These are phyloP conservation scores for Salvia sclarea DNA, from an alignment of 305 asterid species.

Conservation along the genomic window DNA sequence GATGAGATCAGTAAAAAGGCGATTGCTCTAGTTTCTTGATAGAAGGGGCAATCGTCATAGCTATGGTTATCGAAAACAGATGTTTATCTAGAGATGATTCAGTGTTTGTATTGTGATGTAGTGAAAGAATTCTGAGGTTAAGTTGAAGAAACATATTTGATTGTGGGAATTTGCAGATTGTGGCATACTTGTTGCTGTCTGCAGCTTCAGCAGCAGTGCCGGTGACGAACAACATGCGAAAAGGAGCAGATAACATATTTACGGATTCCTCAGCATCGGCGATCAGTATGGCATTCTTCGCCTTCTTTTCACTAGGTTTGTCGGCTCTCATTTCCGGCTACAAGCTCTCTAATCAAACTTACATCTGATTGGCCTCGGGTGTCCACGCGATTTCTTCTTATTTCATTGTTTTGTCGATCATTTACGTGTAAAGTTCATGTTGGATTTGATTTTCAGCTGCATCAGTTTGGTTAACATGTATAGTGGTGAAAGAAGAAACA, in stretches of 20 bases:
- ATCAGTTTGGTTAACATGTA: not conserved
- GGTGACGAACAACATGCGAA: slow-evolving; percentile 66
- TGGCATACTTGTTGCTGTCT: slow-evolving; percentile 74
- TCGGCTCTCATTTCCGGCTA: slow-evolving; percentile 76
- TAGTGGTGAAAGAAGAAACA: slow-evolving; percentile 4
- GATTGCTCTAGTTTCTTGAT: not conserved
- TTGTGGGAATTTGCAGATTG: slow-evolving; percentile 30
- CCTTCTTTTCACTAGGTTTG: slow-evolving; percentile 65
- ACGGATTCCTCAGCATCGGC: slow-evolving; percentile 83
- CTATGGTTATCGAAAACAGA: no score
- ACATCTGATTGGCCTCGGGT: slow-evolving; percentile 42
- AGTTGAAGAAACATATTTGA: not conserved
- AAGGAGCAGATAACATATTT: slow-evolving; percentile 70
- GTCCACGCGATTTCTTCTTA: not conserved
- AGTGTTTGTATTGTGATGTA: not conserved
- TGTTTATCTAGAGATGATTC: no score
- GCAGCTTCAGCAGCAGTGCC: slow-evolving; percentile 87
- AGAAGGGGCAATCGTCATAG: not conserved
- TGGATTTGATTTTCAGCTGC: slow-evolving; percentile 3
- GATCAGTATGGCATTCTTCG: slow-evolving; percentile 75
- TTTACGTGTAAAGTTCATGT: slow-evolving; percentile 20
- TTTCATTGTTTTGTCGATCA: slow-evolving; percentile 16
- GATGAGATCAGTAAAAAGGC: not conserved
- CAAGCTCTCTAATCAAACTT: slow-evolving; percentile 66
- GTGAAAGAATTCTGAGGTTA: not conserved